Evolutionary conservation across 1,284 basidiomycete genomes (phyloP), one percentile per base, ranked within the genome.

Genomic region (Lentinula novae-zelandiae): DNA sequence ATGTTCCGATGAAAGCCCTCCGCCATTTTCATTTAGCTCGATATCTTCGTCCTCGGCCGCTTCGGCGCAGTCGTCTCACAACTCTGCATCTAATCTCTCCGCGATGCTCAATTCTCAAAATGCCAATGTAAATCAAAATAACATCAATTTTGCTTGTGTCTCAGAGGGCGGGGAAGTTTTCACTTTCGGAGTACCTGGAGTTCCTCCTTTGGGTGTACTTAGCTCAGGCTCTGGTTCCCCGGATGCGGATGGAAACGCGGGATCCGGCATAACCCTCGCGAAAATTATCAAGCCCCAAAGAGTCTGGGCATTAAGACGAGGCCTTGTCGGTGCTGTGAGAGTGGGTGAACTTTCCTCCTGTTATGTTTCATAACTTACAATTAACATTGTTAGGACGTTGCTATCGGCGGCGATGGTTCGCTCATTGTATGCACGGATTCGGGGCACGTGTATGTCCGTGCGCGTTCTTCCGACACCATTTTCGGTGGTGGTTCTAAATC

Each of bases 341-440:
- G 89, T 87, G 69, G 44, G 81, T 75, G 20, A 38, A 1, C 17
- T 44, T 4, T 10, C 15, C 40, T 54, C 39, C 31, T 17, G 40
- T 8, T 9, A 8, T 15, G 6, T n/a, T 15, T 58, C 27, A 59
- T 12, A 5, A 38, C 33, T 40, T 54, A 50, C 8, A 31, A 3
- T 27, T 42, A 10, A 42, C 22, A 49, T 38, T 7, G 2, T 42
- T 5, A 90, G 82, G 96, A 98, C 70, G 90, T 96, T 7, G 95
- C 93, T 0, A 81, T 98, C 20, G 94, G 95, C 13, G 78, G 86
- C 0, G 95, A 98, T 66, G 94, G 95, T 1, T 86, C 90, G 6
- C 84, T 98, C 67, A 90, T 98, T 68, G 82, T 98, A 48, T 97
- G 94, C 74, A 98, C 96, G 0, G 87, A 91, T 66, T 95, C 95